Conservation (phyloP, 805 yeast genomes). For the Jamesozyma hellenica region DNA sequence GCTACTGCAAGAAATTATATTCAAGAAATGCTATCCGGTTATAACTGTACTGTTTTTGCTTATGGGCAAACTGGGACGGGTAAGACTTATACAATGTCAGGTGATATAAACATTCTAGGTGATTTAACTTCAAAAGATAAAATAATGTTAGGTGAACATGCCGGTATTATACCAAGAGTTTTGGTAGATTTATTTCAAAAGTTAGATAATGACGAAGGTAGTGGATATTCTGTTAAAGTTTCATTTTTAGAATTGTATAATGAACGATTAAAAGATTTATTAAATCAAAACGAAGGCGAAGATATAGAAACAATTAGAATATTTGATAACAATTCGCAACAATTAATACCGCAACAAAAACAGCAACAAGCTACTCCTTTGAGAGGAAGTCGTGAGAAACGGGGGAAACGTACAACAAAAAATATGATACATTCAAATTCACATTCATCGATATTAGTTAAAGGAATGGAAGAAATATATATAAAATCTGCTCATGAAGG, state of each 20-base stretch:
- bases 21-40: constrained; percentile 58
- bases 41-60: constrained; percentile 71
- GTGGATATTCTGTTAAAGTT: constrained; percentile 55
- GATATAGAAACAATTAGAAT: constrained; percentile 37
- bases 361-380: neutral
- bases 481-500: constrained; percentile 44
- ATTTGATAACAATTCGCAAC: constrained; percentile 35
- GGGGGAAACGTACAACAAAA: constrained; percentile 1
- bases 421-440: neutral
- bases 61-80: constrained; percentile 90
- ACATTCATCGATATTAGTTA: constrained; percentile 36
- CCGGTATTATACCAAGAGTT: constrained; percentile 58
- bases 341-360: neutral
- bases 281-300: constrained; percentile 33
- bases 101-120: constrained; percentile 44
- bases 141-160: constrained; percentile 32
- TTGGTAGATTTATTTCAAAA: constrained; percentile 44
- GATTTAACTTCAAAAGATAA: constrained; percentile 19
- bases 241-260: constrained; percentile 77
- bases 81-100: constrained; percentile 66
- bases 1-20: constrained; percentile 49
- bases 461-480: constrained; percentile 48
- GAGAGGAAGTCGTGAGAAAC: neutral
- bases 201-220: constrained; percentile 29
- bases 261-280: constrained; percentile 65